Conservation (phyloP, 495 filamentous ascomycete species). For the Oidiodendron maius region DNA sequence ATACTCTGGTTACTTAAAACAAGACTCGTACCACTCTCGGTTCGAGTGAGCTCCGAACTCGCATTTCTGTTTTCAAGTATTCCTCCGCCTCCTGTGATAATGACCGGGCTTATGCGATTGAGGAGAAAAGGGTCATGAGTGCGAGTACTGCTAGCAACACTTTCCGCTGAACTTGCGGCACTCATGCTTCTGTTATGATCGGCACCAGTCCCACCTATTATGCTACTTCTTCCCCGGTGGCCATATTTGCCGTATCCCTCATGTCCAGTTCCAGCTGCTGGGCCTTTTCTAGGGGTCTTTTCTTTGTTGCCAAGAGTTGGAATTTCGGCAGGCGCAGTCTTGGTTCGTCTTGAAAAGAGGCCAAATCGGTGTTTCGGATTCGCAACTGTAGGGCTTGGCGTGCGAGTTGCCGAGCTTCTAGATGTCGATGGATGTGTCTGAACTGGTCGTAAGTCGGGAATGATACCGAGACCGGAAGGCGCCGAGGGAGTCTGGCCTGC, state of each 20-base stretch:
- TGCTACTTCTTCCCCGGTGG: slow-evolving; percentile 53
- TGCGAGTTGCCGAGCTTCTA: slow-evolving; percentile 24
- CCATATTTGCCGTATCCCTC: slow-evolving; percentile 86
- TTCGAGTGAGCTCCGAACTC: slow-evolving; percentile 47
- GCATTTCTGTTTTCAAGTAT: slow-evolving; percentile 52
- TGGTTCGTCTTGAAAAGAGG: slow-evolving; percentile 69
- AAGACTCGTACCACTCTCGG: slow-evolving; percentile 59
- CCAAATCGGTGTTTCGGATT: slow-evolving; percentile 55
- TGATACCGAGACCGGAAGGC: slow-evolving; percentile 26
- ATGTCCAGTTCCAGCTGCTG: slow-evolving; percentile 87
- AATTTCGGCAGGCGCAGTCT: slow-evolving; percentile 48
- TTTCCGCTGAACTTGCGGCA: slow-evolving; percentile 34
- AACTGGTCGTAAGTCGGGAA: slow-evolving; percentile 20
- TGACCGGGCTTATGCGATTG: slow-evolving; percentile 77
- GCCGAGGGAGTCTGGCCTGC: slow-evolving; percentile 36
- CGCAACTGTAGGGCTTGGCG: slow-evolving; percentile 42
- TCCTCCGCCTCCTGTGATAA: slow-evolving; percentile 75
- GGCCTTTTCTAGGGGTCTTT: slow-evolving; percentile 66
- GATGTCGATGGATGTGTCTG: slow-evolving; percentile 23
- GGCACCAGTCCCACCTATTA: slow-evolving; percentile 32
- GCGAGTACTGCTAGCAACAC: slow-evolving; percentile 35
- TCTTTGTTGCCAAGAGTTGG: slow-evolving; percentile 43
- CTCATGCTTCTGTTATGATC: slow-evolving; percentile 41
- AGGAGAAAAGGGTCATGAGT: slow-evolving; percentile 50
- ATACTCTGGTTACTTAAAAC: slow-evolving; percentile 41